Base-by-base conservation (phyloP, 75 land plant genomes). In the Azolla pinnata region DNA sequence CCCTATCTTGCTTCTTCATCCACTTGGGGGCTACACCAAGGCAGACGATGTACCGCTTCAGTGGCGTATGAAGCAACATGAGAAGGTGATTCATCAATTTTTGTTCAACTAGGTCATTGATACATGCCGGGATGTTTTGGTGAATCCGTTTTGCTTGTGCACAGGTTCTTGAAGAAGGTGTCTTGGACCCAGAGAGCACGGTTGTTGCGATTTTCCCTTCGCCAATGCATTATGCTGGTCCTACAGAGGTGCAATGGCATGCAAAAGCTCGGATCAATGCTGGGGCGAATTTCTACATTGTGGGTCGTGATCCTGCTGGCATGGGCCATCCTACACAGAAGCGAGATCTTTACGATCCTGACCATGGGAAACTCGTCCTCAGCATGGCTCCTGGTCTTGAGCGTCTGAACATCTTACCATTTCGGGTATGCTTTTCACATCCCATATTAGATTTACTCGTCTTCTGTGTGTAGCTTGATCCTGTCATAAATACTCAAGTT, bases 221-320 rank as follows among this genome's bases (percentile, higher is more conserved):
- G 4, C 96, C 98, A 25, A 89, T 93, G 98, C 96, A 81, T 58
- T 93, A 93, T 76, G 98, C 98, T 1, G 98, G 98, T 21, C 98
- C 98, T 45, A 93, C 98, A 21, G 87, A 93, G 70, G 98, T 93
- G 28, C 96, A 93, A 38, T 93, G 98, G 98, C 98, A 93, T 72
- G 98, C 98, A 26, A 93, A 93, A 65, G 87, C 90, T 33, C 67
- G 96, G 20, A 79, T 93, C 42, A 93, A 93, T 75, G 96, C 96
- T 0, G 98, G 90, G 5, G 98, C 90, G 9, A 75, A 93, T 69
- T 93, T 93, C 69, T 89, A 93, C 42, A 89, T 93, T 50, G 98
- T 93, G 2, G 98, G 98, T 17, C 80, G 96, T 46, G 96, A 93
- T 66, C 99, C 99, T 51, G 96, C 96, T 67, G 99, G 99, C 29